Evolutionary conservation across 805 yeast species (phyloP).

Genomic region (Candida glaebosa): DNA sequence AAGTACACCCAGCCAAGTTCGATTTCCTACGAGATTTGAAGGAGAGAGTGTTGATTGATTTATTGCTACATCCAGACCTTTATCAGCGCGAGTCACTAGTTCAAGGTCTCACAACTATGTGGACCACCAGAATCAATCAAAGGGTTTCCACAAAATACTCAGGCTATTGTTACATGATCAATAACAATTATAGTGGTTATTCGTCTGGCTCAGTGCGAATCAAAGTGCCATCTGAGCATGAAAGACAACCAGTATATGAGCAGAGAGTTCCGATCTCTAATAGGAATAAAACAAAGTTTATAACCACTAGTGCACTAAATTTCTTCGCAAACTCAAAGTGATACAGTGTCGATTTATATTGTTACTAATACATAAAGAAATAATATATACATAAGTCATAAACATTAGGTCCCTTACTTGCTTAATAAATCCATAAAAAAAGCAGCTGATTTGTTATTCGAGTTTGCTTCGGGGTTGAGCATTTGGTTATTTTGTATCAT

Average conservation of each 20-base stretch:
- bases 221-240: background rate
- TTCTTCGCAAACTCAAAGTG: conserved; percentile 7
- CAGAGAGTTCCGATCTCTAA: background rate
- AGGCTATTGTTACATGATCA: conserved; percentile 1
- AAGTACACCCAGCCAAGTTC: background rate
- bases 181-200: background rate
- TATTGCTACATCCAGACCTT: background rate
- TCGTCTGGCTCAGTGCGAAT: background rate
- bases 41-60: background rate
- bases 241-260: background rate
- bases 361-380: background rate
- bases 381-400: background rate
- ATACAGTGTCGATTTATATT: conserved; percentile 1
- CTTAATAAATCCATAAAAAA: conserved; percentile 4
- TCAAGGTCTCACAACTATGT: background rate
- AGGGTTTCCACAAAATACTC: background rate
- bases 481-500: background rate
- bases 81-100: background rate
- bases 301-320: conserved; percentile 9
- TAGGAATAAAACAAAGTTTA: conserved; percentile 5
- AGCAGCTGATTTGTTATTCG: conserved; percentile 4
- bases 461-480: background rate
- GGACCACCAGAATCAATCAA: conserved; percentile 1
- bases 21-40: background rate
- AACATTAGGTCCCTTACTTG: conserved; percentile 1